phyloP scores from a whole-genome alignment of 2,329 filamentous ascomycete species.

The Herpotrichia juniperi region DNA sequence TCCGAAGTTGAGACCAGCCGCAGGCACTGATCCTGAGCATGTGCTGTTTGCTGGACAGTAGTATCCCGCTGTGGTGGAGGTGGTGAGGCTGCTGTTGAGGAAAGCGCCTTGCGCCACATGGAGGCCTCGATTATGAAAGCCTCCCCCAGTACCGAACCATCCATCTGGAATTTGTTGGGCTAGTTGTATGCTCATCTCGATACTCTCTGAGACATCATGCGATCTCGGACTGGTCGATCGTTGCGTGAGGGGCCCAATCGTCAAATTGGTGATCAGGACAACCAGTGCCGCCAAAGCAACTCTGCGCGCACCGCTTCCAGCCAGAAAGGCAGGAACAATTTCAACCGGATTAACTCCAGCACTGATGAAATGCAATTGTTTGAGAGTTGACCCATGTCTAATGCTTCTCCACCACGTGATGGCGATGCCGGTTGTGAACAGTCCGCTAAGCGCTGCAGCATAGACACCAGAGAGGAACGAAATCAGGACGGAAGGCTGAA shows the following conservation, averaged over 20 bases:
- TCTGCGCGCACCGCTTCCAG: constrained; percentile 14
- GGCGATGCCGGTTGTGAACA: constrained; percentile 16
- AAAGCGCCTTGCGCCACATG: constrained; percentile 2
- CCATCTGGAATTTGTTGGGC: constrained; percentile 18
- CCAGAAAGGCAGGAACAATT: constrained; percentile 11
- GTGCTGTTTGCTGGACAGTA: constrained; percentile 13
- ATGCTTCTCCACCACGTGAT: constrained; percentile 26
- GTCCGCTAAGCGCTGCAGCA: constrained; percentile 8
- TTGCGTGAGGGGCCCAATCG: constrained; percentile 17
- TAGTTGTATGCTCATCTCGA: constrained; percentile 15
- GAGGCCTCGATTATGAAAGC: not conserved
- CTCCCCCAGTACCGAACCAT: constrained; percentile 6
- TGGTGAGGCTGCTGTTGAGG: constrained; percentile 5
- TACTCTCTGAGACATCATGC: not conserved
- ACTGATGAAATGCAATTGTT: constrained; percentile 16
- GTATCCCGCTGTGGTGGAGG: not conserved
- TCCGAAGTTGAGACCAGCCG: constrained; percentile 14
- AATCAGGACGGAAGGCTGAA: constrained; percentile 17
- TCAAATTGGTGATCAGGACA: constrained; percentile 12
- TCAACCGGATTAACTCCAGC: constrained; percentile 7
- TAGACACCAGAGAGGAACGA: constrained; percentile 17
- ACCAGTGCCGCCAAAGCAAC: constrained; percentile 15
- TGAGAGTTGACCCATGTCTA: constrained; percentile 18
- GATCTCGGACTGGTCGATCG: constrained; percentile 8
- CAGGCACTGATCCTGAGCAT: constrained; percentile 9